Evolutionary conservation across 169 alveolate species (phyloP), one percentile per base, ranked within the genome.

Genomic region (Cryptosporidium sp.): DNA sequence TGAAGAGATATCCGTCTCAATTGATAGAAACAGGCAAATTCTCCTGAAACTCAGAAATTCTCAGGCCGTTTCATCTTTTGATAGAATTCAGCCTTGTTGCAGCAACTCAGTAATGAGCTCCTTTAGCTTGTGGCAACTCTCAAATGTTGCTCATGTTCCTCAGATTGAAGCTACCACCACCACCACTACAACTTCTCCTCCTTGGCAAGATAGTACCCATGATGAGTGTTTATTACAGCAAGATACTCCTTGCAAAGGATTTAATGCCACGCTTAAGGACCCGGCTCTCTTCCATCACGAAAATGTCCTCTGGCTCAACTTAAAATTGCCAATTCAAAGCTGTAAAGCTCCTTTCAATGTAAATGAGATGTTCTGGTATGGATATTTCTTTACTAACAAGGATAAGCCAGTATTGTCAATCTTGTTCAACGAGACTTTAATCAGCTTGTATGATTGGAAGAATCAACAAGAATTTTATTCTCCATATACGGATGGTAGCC

Each of bases 51-150:
- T 65, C 3, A n/a, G 23, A 29, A 65, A 65, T 37, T 12, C 71
- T 29, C 71, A 65, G 43, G 26, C 71, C 14, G 50, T 65, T 23
- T 65, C 71, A 37, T n/a, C 48, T 39, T 65, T 65, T 65, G 71
- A 65, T 37, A 26, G 71, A 26, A 35, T 65, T 14, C 71, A 65
- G 5, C 71, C 71, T 0, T 65, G 71, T 29, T 65, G 71, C 14
- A 65, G 71, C 14, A 65, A 29, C 26, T 29, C 70, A 18, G 51
- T 73, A 9, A 59, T 51, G 43, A 73, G 41, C 29, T 52, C 86
- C 18, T 73, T 52, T 35, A 59, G 18, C 33, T 14, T 73, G 0
- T 73, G 86, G 86, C 86, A 73, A 26, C 70, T 73, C 18, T 51
- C 86, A n/a, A 52, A 73, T 41, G 23, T 58, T 18, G 70, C 51